Evolutionary conservation across 768 basidiomycete species (phyloP).

Genomic region (Suillus decipiens): DNA sequence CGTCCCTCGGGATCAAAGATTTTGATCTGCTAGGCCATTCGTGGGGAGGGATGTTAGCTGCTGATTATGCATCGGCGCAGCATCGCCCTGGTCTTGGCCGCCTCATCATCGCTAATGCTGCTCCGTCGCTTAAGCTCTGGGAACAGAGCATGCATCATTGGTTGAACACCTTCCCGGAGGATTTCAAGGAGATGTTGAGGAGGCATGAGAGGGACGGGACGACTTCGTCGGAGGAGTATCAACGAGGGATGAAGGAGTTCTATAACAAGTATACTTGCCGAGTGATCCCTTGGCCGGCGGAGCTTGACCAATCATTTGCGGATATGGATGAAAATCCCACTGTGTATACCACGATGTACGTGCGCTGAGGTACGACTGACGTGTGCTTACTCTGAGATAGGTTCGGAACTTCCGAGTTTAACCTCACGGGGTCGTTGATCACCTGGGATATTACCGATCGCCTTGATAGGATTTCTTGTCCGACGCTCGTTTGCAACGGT

Average conservation of each 20-base stretch:
- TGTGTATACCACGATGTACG: constrained; percentile 36
- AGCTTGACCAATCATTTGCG: constrained; percentile 28
- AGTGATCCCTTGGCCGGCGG: constrained; percentile 36
- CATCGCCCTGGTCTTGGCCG: constrained; percentile 40
- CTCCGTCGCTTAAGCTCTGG: constrained; percentile 33
- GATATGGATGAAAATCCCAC: constrained; percentile 31
- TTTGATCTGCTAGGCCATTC: constrained; percentile 56
- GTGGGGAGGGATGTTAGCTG: constrained; percentile 57
- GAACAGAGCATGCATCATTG: constrained; percentile 26
- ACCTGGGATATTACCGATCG: constrained; percentile 48
- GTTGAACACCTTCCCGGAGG: constrained; percentile 28
- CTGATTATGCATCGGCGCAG: constrained; percentile 39
- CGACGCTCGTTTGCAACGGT: constrained; percentile 42
- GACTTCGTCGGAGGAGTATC: constrained; percentile 35
- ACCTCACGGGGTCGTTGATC: constrained; percentile 42
- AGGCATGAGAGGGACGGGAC: constrained; percentile 37
- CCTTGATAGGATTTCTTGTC: constrained; percentile 39
- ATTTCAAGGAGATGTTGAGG: constrained; percentile 28
- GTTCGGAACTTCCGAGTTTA: constrained; percentile 37
- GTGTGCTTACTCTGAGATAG: constrained; percentile 7
- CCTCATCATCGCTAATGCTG: constrained; percentile 36
- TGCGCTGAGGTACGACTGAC: constrained; percentile 9
- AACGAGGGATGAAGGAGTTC: constrained; percentile 30
- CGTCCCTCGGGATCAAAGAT: constrained; percentile 40
- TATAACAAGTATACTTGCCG: constrained; percentile 36